Evolutionary conservation across 495 filamentous ascomycete species (phyloP).

Genomic region (Penicillium daleae): DNA sequence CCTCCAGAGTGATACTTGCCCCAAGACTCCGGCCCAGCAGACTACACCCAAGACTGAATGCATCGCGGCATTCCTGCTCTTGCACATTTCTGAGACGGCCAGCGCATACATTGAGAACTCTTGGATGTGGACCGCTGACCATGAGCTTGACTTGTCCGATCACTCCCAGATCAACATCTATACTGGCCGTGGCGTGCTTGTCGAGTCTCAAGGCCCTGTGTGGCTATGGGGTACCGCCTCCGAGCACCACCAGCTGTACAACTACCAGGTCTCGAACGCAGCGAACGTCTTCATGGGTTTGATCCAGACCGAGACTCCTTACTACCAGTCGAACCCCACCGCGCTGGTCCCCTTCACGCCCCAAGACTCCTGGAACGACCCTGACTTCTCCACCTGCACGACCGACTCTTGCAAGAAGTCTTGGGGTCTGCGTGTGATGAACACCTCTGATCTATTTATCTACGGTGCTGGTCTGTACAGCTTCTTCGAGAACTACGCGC

Average conservation of each 20-base stretch:
- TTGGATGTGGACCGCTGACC: slow-evolving; percentile 96
- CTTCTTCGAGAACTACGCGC: slow-evolving; percentile 87
- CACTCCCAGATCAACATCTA: slow-evolving; percentile 88
- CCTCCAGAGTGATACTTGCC: slow-evolving; percentile 75
- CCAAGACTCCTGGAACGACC: slow-evolving; percentile 69
- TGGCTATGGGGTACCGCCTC: slow-evolving; percentile 78
- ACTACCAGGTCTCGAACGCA: slow-evolving; percentile 82
- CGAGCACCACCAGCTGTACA: slow-evolving; percentile 90
- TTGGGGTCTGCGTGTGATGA: slow-evolving; percentile 80
- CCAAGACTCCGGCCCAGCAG: slow-evolving; percentile 61
- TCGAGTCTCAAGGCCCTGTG: slow-evolving; percentile 63
- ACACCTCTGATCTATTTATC: slow-evolving; percentile 67
- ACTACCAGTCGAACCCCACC: slow-evolving; percentile 86
- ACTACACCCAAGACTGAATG: slow-evolving; percentile 61
- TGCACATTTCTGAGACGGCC: slow-evolving; percentile 74
- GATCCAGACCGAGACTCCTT: slow-evolving; percentile 92
- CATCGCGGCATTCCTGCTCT: slow-evolving; percentile 75
- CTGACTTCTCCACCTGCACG: slow-evolving; percentile 69
- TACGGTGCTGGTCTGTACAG: slow-evolving; percentile 83
- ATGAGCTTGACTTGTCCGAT: slow-evolving; percentile 79
- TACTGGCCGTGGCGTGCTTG: slow-evolving; percentile 83
- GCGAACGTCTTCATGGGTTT: slow-evolving; percentile 81
- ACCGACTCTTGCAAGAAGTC: slow-evolving; percentile 72
- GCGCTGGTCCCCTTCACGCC: slow-evolving; percentile 68
- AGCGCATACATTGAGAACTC: slow-evolving; percentile 86